These are phyloP conservation scores for Cladosporium austrohemisphaericum DNA, from an alignment of 2,329 filamentous ascomycete genomes.

Conservation along the genomic window DNA sequence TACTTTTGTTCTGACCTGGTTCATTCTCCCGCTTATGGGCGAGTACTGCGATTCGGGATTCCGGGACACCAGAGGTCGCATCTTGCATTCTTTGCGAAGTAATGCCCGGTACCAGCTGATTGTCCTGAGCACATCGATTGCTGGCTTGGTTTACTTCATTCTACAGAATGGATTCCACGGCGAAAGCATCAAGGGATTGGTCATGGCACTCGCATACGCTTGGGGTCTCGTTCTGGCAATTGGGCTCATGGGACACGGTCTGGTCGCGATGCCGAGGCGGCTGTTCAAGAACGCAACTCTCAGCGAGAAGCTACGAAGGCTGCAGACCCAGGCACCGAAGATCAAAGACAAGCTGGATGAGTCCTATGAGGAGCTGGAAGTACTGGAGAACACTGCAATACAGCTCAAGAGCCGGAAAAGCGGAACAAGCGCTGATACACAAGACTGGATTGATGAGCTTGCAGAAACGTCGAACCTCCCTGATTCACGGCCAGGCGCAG, in stretches of 20 bases:
- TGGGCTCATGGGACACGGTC: constrained; percentile 94
- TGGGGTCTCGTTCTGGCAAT: constrained; percentile 91
- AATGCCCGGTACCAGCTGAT: constrained; percentile 89
- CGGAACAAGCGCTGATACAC: constrained; percentile 69
- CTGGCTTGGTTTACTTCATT: constrained; percentile 80
- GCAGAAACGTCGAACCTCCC: constrained; percentile 70
- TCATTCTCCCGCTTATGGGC: constrained; percentile 85
- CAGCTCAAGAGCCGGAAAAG: constrained; percentile 78
- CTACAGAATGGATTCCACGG: constrained; percentile 70
- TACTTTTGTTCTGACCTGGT: constrained; percentile 93
- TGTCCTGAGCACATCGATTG: constrained; percentile 64
- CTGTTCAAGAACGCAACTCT: constrained; percentile 77
- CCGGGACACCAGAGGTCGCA: constrained; percentile 73
- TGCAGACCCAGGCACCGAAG: constrained; percentile 76
- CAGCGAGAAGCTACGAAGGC: constrained; percentile 65
- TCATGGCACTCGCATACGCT: constrained; percentile 93
- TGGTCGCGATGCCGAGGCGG: constrained; percentile 82
- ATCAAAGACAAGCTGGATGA: constrained; percentile 86
- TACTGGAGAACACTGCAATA: constrained; percentile 73
- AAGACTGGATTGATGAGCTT: constrained; percentile 95
- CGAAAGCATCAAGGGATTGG: constrained; percentile 70
- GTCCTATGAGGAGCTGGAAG: constrained; percentile 72
- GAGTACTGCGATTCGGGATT: constrained; percentile 95
- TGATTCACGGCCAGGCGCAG: constrained; percentile 50
- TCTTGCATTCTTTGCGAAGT: constrained; percentile 78